These are phyloP conservation scores for Candida endomychidarum DNA, from an alignment of 805 yeast species.

Conservation along the genomic window DNA sequence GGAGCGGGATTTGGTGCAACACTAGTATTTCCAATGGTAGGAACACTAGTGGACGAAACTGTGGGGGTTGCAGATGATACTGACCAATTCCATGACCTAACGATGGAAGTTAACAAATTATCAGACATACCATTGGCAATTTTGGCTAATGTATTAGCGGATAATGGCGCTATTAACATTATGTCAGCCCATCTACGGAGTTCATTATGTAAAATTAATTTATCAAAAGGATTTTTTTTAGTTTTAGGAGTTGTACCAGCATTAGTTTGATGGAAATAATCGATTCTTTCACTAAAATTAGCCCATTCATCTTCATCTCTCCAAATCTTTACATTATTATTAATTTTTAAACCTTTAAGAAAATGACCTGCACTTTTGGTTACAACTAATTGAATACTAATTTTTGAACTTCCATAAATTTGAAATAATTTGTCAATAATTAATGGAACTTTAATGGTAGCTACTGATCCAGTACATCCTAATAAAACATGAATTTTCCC, in stretches of 20 bases:
- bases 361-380: conserved; percentile 81
- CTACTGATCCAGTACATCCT: conserved; percentile 96
- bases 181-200: conserved; percentile 49
- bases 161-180: conserved; percentile 45
- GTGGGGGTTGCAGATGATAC: conserved; percentile 7
- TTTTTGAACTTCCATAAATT: conserved; percentile 64
- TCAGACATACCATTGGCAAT: conserved; percentile 46
- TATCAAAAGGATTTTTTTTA: conserved; percentile 36
- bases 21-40: neutral
- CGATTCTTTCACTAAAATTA: conserved; percentile 29
- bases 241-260: conserved; percentile 21
- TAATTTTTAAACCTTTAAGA: conserved; percentile 54
- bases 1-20: conserved; percentile 1
- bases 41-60: conserved; percentile 7
- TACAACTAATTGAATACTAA: conserved; percentile 81
- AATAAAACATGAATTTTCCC: conserved; percentile 83
- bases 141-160: conserved; percentile 47
- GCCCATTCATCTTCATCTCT: conserved; percentile 93
- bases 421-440: conserved; percentile 85
- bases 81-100: conserved; percentile 40
- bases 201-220: conserved; percentile 43
- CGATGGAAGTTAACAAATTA: conserved; percentile 42
- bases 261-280: conserved; percentile 18
- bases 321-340: conserved; percentile 82
- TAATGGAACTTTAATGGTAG: conserved; percentile 88